Conservation (phyloP, 78 protist genomes). For the Dictyostelium citrinum region DNA sequence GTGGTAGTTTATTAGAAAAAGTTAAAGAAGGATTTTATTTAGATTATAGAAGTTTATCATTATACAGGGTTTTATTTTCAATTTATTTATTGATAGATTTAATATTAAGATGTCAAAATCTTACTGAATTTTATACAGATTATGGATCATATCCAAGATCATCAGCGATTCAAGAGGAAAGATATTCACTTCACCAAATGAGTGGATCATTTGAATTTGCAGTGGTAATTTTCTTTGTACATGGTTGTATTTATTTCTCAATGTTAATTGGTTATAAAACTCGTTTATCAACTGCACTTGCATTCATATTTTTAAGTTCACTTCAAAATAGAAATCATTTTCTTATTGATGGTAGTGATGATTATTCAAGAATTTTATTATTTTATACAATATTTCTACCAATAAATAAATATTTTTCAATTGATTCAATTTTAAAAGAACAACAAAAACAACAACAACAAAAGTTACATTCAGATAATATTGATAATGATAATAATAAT, state of each 20-base stretch:
- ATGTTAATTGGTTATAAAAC: slow-evolving; percentile 55
- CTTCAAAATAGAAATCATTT: slow-evolving; percentile 56
- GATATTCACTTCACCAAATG: slow-evolving; percentile 28
- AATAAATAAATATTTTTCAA: background rate
- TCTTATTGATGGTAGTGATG: slow-evolving; percentile 60
- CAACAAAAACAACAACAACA: background rate
- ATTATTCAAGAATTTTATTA: slow-evolving; percentile 20
- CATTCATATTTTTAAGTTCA: slow-evolving; percentile 33
- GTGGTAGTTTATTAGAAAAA: background rate
- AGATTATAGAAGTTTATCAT: slow-evolving; percentile 39
- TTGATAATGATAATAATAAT: background rate
- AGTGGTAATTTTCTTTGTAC: background rate
- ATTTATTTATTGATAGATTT: slow-evolving; percentile 17
- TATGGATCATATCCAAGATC: slow-evolving; percentile 14
- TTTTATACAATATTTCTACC: slow-evolving; percentile 54
- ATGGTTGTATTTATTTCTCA: background rate
- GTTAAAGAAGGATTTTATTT: slow-evolving; percentile 10
- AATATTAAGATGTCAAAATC: background rate
- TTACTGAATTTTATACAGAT: background rate
- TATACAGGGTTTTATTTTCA: slow-evolving; percentile 17
- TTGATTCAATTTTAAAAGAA: slow-evolving; percentile 25
- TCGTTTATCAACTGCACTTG: background rate
- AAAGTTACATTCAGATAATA: background rate
- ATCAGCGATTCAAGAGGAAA: background rate
- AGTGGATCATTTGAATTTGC: background rate